These are phyloP conservation scores for Russula brevipes DNA, from an alignment of 768 basidiomycete species.

Conservation along the genomic window DNA sequence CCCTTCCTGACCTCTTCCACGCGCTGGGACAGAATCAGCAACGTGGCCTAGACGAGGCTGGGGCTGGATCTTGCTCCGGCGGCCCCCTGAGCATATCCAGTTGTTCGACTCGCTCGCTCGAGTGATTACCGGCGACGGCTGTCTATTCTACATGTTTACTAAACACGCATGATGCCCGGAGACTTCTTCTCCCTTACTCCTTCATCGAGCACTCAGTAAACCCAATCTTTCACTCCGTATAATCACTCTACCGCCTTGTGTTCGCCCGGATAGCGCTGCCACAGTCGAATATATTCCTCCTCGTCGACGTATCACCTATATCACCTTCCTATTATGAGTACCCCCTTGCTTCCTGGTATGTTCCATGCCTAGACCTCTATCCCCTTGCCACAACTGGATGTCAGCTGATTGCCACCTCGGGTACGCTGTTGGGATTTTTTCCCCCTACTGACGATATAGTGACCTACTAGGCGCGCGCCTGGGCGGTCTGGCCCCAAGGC, in stretches of 20 bases:
- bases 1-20: background rate
- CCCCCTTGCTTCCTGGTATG: background rate
- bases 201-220: background rate
- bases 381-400: background rate
- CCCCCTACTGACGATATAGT: background rate
- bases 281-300: background rate
- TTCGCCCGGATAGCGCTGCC: background rate
- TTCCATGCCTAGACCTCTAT: background rate
- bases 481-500: background rate
- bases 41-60: no score
- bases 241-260: background rate
- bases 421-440: background rate
- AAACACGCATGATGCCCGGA: no score
- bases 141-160: background rate
- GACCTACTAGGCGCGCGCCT: background rate
- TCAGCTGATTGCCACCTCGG: conserved; percentile 2
- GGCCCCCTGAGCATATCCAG: background rate
- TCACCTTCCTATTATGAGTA: background rate
- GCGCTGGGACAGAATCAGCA: background rate
- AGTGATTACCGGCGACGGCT: background rate
- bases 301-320: no score
- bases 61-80: background rate
- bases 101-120: background rate
- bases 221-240: no score
- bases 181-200: background rate